A percentile compares a stretch with the other conserved stretches of the same genome.
These are phyloP conservation scores for Polyporus arcularius DNA, from an alignment of 768 basidiomycete species.

Conservation along the genomic window DNA sequence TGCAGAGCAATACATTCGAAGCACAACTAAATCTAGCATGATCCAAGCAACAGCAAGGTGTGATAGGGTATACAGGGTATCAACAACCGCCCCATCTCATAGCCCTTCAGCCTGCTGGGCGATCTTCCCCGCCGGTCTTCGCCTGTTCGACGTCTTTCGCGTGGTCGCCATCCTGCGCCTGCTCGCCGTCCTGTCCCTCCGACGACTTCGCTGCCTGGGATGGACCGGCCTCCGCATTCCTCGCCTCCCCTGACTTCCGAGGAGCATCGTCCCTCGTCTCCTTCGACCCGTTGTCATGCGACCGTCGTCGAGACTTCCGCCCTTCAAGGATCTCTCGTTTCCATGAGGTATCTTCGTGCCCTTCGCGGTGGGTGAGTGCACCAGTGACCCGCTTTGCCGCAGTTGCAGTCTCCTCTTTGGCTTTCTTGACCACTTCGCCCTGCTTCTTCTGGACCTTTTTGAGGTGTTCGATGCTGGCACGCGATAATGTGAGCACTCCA, in stretches of 20 bases:
- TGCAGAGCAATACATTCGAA: no score
- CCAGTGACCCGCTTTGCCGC: constrained; percentile 26
- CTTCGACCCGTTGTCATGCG: background rate
- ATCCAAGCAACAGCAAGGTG: no score
- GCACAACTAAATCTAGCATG: background rate
- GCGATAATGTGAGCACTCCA: background rate
- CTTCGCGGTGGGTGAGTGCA: background rate
- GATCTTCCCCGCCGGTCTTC: no score
- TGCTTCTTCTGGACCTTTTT: constrained; percentile 46
- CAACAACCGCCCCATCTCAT: no score
- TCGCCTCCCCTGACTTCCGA: background rate
- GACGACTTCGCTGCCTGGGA: background rate
- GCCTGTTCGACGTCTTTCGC: no score
- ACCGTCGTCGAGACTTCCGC: background rate
- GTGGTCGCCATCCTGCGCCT: no score
- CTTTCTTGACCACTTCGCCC: constrained; percentile 28
- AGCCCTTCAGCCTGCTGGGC: no score
- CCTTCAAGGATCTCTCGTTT: constrained; percentile 38
- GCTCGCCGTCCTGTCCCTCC: no score
- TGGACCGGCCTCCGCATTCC: background rate
- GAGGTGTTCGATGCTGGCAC: constrained; percentile 47
- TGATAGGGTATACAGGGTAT: no score
- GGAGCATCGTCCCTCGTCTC: background rate
- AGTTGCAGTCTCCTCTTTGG: constrained; percentile 37
- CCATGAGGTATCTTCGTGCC: constrained; percentile 23